Percentiles rank a stretch among this genome's conserved stretches.
Evolutionary conservation across 2,329 filamentous ascomycete genomes (phyloP).

Genomic region (Dactylellina haptotyla): DNA sequence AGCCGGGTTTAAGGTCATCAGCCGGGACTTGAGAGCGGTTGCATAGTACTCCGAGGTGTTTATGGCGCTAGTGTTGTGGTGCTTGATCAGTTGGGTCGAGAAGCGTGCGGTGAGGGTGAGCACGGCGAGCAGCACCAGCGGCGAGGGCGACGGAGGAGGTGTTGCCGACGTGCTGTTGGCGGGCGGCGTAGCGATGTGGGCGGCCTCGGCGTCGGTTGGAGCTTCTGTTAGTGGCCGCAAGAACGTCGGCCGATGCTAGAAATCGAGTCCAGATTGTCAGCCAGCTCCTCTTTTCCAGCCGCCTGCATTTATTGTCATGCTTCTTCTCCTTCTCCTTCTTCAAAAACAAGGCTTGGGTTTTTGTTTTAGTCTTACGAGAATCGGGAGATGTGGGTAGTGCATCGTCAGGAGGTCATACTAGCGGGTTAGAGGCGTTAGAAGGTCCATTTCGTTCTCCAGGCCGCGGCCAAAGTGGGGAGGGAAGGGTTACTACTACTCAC

Average conservation of each 20-base stretch:
- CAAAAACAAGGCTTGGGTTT: conserved; percentile 63
- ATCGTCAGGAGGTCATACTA: conserved; percentile 74
- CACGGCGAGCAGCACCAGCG: conserved; percentile 72
- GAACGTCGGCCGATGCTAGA: conserved; percentile 60
- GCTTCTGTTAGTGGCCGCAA: conserved; percentile 58
- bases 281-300: no score
- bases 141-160: conserved; percentile 44
- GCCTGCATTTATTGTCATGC: conserved; percentile 53
- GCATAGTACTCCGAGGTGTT: conserved; percentile 57
- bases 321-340: conserved; percentile 58
- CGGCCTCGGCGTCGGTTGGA: conserved; percentile 33
- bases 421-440: not conserved
- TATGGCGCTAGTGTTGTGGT: conserved; percentile 61
- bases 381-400: conserved; percentile 78
- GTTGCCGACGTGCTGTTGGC: conserved; percentile 49
- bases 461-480: no score
- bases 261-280: not conserved
- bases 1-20: conserved; percentile 68
- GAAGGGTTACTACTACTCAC: conserved; percentile 57
- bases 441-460: not conserved
- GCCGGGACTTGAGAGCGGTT: conserved; percentile 64
- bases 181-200: conserved; percentile 48
- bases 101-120: conserved; percentile 76
- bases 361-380: conserved; percentile 70
- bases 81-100: conserved; percentile 70